Evolutionary conservation across 2,329 filamentous ascomycete genomes (phyloP), one percentile per base, ranked within the genome.

Genomic region (Cordyceps fumosorosea): DNA sequence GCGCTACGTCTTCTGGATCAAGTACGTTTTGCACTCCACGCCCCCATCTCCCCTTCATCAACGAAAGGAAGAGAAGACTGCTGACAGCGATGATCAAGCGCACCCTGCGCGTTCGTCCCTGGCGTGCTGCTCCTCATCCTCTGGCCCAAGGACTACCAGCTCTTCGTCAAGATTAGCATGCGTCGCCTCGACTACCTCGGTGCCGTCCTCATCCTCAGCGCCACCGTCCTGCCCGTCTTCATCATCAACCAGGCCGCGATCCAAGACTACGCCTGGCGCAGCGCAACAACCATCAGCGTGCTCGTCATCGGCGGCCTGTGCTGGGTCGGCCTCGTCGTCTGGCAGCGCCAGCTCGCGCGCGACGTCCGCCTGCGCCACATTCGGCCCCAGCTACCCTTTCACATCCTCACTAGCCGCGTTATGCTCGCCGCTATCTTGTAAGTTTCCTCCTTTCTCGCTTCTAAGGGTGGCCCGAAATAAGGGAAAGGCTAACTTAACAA

Each of bases 221-320:
- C 59, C 20, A 67, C 67, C 2, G 64, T 68, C 12, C 62, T 69
- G 7, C 65, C 67, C 18, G 67, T 69, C 37, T 69, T 69, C 62
- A 66, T 66, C 50, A 62, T 67, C 26, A 67, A 69, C 58, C 63
- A 67, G 50, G 65, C 59, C 14, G 64, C 65, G 24, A 64, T 65
- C 47, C 62, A 62, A 48, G 65, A 65, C 26, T 68, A 67, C 44
- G 59, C 63, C 42, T 68, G 67, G 67, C 44, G 56, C 52, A 67
- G 66, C 60, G 59, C 56, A 5, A 60, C 64, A 1, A 67, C 67
- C 16, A 65, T 68, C 12, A 42, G 56, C 34, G 45, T 67, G 18
- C 61, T 68, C 24, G 62, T 64, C 47, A 16, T 67, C 24, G 32
- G 55, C 40, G 66, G 65, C 24, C 53, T 66, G 6, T 64, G 62